Evolutionary conservation across 352 stramenopile genomes (phyloP).

Genomic region (Phytopythium litorale): DNA sequence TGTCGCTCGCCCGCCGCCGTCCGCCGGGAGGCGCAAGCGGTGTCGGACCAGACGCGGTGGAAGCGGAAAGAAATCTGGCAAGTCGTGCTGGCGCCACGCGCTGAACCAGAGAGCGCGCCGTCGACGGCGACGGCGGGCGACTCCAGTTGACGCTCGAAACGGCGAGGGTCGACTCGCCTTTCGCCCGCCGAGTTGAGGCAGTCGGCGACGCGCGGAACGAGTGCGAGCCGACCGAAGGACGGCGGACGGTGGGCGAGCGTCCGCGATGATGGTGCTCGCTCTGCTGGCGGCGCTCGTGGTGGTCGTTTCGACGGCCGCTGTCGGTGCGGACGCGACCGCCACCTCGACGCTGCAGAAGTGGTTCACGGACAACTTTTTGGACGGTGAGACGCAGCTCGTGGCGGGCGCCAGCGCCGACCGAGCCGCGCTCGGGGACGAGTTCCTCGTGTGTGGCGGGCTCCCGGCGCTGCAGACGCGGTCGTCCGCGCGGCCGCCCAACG

Average conservation of each 20-base stretch:
- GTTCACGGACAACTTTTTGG: constrained; percentile 26
- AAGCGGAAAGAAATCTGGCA: background rate
- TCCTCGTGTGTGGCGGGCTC: constrained; percentile 18
- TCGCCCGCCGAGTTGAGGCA: no score
- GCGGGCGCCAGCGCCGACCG: constrained; percentile 12
- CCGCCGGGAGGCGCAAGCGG: background rate
- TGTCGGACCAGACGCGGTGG: background rate
- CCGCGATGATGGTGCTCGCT: background rate
- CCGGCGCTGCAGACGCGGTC: constrained; percentile 28
- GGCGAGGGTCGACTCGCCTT: no score
- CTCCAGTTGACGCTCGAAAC: no score
- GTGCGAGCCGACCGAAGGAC: no score
- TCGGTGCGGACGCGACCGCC: no score
- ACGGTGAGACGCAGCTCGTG: constrained; percentile 28
- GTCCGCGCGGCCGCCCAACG: constrained; percentile 17
- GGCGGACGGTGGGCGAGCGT: no score
- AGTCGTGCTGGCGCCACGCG: background rate
- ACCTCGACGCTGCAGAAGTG: constrained; percentile 15
- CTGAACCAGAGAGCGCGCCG: background rate
- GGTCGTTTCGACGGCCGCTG: background rate
- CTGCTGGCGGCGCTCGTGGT: background rate
- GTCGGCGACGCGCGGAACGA: no score
- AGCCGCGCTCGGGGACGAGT: constrained; percentile 4
- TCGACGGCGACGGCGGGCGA: no score
- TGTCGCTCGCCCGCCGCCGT: no score